Evolutionary conservation across 495 filamentous ascomycete species (phyloP), one percentile per base, ranked within the genome.

Genomic region (Annulohypoxylon moriforme): DNA sequence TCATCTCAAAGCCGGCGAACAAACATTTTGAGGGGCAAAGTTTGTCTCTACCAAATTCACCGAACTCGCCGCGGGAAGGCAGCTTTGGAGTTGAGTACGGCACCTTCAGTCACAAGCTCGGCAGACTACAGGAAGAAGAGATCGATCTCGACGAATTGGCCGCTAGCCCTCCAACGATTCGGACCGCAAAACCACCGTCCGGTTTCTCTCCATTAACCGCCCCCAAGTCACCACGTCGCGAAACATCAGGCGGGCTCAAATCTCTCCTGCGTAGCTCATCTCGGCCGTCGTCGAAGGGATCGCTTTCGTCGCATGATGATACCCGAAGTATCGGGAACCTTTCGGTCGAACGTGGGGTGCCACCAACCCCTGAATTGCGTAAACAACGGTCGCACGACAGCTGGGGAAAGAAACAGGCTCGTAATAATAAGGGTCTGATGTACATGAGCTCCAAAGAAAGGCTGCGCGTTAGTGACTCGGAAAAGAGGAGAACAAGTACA

Each of bases 171-270:
- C 94, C 94, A 16, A 90, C 96, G 22, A 89, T 98, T 77, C 89
- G 92, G 63, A 98, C 95, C 52, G 88, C 93, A 55, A 93, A 93
- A 78, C 91, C 91, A 18, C 92, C 93, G 2, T 92, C 89, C 36
- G 91, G 90, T 16, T 85, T 88, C 69, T 91, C 89, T 2, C 77
- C 85, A n/a, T 77, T 93, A 50, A 93, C 92, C 18, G 89, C 91
- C 8, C 83, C 85, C 38, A 86, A 85, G 72, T 84, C 85, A n/a
- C 85, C 86, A 71, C 80, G 75, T 40, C 79, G 85, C 33, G 81
- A 86, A 55, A 62, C 74, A 16, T 75, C 75, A 14, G 71, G 78
- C n/a, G 81, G 82, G 5, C 62, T 84, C n/a, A 79, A 74, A 40
- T 80, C 83, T 24, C 83, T 82, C 78, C 79, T 75, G 62, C 71